phyloP scores from a whole-genome alignment of 169 alveolate genomes.

The Eimeria falciformis region DNA sequence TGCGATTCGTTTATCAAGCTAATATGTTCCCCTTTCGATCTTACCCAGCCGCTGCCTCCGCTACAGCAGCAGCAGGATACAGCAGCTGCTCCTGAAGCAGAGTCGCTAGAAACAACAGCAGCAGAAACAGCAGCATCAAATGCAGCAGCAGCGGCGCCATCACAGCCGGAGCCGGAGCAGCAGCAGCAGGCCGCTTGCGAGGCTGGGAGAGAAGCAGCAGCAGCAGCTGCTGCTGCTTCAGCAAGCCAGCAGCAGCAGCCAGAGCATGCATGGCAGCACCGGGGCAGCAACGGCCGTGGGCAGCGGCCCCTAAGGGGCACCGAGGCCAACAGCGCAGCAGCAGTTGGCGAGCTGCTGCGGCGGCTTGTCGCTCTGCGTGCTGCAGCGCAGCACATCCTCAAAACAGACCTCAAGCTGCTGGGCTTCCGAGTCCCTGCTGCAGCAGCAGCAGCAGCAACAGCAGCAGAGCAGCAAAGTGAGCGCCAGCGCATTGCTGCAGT shows the following conservation, averaged over 20 bases:
- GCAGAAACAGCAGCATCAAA: conserved; percentile 23
- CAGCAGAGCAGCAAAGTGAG: conserved; percentile 33
- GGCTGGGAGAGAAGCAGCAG: not conserved
- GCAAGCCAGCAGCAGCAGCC: too few species aligned
- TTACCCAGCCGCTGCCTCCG: not conserved
- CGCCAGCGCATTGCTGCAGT: conserved; percentile 2
- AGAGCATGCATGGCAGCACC: too few species aligned
- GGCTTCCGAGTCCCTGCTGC: conserved; percentile 16
- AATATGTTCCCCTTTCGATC: conserved; percentile 52
- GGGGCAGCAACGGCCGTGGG: conserved; percentile 11
- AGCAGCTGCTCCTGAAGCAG: not conserved
- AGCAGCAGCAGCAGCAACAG: conserved; percentile 49
- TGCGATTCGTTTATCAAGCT: conserved; percentile 66
- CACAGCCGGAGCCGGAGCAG: conserved; percentile 16
- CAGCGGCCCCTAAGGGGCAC: not conserved
- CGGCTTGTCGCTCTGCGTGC: conserved; percentile 16
- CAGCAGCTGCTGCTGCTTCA: conserved; percentile 8
- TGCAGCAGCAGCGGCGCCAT: conserved; percentile 28
- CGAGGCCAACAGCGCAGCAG: conserved; percentile 28
- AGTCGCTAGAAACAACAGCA: not conserved
- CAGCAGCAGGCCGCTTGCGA: conserved; percentile 17
- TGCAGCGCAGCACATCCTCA: conserved; percentile 32
- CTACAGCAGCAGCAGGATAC: conserved; percentile 3
- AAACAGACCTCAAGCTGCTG: not conserved
- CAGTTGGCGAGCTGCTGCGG: not conserved